Percentiles rank a stretch among this genome's conserved stretches.
Evolutionary conservation across 169 alveolate species (phyloP).

Genomic region (Plasmodium falciparum): DNA sequence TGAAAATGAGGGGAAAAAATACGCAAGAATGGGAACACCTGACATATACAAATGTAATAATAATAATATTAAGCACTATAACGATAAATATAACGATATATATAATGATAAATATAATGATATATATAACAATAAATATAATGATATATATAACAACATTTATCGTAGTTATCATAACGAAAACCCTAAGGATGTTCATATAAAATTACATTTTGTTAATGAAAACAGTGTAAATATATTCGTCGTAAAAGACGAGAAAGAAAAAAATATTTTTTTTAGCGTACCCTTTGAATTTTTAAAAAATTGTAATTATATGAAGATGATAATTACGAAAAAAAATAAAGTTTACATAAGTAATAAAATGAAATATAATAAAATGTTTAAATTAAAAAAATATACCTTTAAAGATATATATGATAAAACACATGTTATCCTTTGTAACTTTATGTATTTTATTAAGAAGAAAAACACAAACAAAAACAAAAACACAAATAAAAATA

Average conservation of each 20-base stretch:
- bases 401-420: constrained; percentile 27
- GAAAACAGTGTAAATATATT: constrained; percentile 5
- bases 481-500: no score
- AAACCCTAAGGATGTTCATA: not conserved
- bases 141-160: no score
- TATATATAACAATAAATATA: no score
- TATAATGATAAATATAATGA: no score
- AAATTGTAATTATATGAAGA: constrained; percentile 36
- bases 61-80: no score
- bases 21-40: no score
- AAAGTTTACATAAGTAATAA: constrained; percentile 29
- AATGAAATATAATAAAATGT: constrained; percentile 23
- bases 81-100: no score
- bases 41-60: no score
- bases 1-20: no score
- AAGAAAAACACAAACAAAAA: no score
- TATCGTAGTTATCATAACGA: not conserved
- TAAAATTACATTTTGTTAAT: constrained; percentile 31
- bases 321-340: constrained; percentile 1
- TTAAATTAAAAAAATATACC: constrained; percentile 1
- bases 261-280: constrained; percentile 13
- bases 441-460: constrained; percentile 17
- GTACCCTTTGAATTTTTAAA: constrained; percentile 39
- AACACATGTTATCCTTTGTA: not conserved
- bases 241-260: constrained; percentile 7